A percentile compares a stretch with the other conserved stretches of the same genome.
phyloP scores from a whole-genome alignment of 2,329 filamentous ascomycete genomes.

The Colletotrichum sp. region DNA sequence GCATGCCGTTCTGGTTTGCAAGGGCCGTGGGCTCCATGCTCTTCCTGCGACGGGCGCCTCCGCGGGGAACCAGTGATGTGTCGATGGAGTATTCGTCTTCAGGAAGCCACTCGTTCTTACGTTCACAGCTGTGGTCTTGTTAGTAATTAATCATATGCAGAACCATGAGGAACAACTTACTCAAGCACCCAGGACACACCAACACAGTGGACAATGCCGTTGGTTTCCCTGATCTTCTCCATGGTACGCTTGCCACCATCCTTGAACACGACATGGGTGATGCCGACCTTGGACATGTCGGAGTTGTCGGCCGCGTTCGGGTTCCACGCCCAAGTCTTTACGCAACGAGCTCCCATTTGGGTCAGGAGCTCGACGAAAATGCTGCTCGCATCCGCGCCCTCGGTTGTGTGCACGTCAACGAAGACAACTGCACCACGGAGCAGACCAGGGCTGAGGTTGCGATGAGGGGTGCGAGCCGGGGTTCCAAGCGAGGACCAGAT shows the following conservation, averaged over 20 bases:
- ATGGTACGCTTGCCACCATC: conserved; percentile 82
- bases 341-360: conserved; percentile 81
- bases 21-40: conserved; percentile 80
- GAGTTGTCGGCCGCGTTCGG: conserved; percentile 43
- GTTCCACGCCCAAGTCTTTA: conserved; percentile 79
- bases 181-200: conserved; percentile 89
- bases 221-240: conserved; percentile 76
- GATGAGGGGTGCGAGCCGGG: conserved; percentile 60
- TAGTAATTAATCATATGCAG: background rate
- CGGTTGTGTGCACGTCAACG: conserved; percentile 83
- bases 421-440: conserved; percentile 78
- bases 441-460: conserved; percentile 56
- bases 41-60: conserved; percentile 75
- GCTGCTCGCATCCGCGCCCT: conserved; percentile 80
- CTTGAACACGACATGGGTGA: conserved; percentile 91
- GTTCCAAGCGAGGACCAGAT: conserved; percentile 61
- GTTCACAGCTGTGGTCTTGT: conserved; percentile 65
- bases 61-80: conserved; percentile 69
- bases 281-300: conserved; percentile 63
- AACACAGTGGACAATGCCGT: conserved; percentile 81
- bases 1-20: conserved; percentile 70
- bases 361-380: conserved; percentile 81
- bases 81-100: conserved; percentile 74
- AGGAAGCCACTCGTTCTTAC: conserved; percentile 77
- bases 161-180: conserved; percentile 57